A percentile compares a stretch with the other conserved stretches of the same genome.
These are phyloP conservation scores for Ceratobasidium sp. DNA, from an alignment of 1,284 basidiomycete species.

Conservation along the genomic window DNA sequence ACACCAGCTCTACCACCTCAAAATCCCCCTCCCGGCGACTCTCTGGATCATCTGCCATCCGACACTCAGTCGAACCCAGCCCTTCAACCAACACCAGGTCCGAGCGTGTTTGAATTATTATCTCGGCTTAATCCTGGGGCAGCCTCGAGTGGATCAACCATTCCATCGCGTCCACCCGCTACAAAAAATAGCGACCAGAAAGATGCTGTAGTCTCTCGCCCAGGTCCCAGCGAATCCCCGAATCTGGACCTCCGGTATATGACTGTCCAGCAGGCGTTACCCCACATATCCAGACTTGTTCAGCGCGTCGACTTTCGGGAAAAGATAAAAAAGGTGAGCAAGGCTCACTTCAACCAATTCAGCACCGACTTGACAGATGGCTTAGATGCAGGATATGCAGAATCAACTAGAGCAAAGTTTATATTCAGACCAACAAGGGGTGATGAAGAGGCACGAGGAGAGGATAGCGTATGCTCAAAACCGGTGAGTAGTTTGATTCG, in stretches of 20 bases:
- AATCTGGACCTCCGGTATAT: constrained; percentile 61
- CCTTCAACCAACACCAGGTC: neutral
- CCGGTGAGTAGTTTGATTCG: neutral
- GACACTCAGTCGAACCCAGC: neutral
- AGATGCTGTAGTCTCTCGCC: neutral
- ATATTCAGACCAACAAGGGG: constrained; percentile 32
- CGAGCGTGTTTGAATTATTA: constrained; percentile 37
- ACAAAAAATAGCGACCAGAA: neutral
- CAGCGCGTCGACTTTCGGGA: constrained; percentile 64
- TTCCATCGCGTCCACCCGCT: neutral
- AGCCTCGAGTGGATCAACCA: neutral
- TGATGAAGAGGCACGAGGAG: constrained; percentile 31
- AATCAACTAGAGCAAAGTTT: constrained; percentile 70
- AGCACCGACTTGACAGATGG: neutral
- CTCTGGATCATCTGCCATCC: neutral
- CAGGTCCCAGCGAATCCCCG: neutral
- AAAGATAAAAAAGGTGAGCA: constrained; percentile 64
- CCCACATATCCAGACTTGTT: constrained; percentile 66
- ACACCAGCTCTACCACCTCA: neutral
- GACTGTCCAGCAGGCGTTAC: constrained; percentile 75
- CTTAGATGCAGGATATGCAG: constrained; percentile 73
- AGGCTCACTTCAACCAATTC: constrained; percentile 31
- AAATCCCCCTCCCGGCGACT: neutral
- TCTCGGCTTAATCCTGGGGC: constrained; percentile 36
- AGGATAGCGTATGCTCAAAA: constrained; percentile 34